Base-by-base conservation (phyloP, 2,329 filamentous ascomycete species). In the Penicillium sumatraense region DNA sequence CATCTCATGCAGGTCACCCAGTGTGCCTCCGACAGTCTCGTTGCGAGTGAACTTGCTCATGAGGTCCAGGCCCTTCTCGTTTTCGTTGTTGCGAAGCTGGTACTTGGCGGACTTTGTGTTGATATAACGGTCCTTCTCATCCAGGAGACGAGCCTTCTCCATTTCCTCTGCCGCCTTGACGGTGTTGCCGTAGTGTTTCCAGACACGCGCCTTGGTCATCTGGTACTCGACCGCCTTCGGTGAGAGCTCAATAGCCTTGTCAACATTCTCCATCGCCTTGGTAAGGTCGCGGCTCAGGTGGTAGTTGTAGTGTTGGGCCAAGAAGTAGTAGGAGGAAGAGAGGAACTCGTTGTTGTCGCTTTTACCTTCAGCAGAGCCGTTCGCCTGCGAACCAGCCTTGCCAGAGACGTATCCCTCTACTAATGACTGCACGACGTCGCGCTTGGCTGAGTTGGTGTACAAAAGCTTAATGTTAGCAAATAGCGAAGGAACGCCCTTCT, bases 41-140 rank as follows among this genome's bases (percentile, higher is more conserved):
- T 93, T 93, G 51, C 93, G 84, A 0, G 96, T 99, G 76, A 99
- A 99, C 61, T 97, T 85, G 60, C 91, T 90, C 82, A 98, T 92
- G 0, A 91, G 96, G 66, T 90, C 86, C 50, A 98, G 79, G 0
- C 90, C 93, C 64, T 87, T 87, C 49, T 96, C 90, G 68, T 91
- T 95, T 70, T 97, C 87, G 73, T 97, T 86, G 75, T 96, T 96
- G 52, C 95, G 87, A 45, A 99, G 83, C 74, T 96, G 92, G 72
- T 99, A 99, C 73, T 99, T 99, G 56, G 93, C 93, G 47, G 92
- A 89, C 78, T 99, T 99, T 61, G 92, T 96, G 81, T 99, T 99
- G 81, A 98, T 98, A 73, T 98, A 96, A 41, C 95, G 88, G 71
- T 99, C 95, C 76, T 89, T 91, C 62, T 89, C 86, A 70, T 99